A percentile compares a stretch with the other conserved stretches of the same genome.
These are phyloP conservation scores for Ilyonectria destructans DNA, from an alignment of 2,329 filamentous ascomycete genomes.

Conservation along the genomic window DNA sequence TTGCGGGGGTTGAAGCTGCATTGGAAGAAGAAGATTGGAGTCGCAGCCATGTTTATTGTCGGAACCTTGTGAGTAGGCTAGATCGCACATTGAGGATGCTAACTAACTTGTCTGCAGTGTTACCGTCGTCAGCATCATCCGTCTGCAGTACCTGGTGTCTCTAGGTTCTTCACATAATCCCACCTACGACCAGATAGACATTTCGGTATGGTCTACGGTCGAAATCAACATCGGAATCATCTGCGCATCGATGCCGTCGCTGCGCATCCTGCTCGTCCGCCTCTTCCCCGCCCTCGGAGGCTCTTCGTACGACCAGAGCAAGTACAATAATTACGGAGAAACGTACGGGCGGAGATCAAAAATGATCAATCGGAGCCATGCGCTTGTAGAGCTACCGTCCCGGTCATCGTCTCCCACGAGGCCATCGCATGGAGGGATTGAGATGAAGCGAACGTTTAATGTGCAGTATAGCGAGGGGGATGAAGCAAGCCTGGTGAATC, in stretches of 20 bases:
- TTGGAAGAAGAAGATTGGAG: constrained; percentile 62
- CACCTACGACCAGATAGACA: constrained; percentile 50
- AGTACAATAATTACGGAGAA: constrained; percentile 43
- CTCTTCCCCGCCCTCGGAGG: constrained; percentile 50
- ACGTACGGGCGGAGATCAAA: constrained; percentile 42
- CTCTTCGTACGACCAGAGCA: constrained; percentile 46
- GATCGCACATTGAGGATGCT: too few species aligned
- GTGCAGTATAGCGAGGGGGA: constrained; percentile 47
- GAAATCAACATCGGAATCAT: constrained; percentile 57
- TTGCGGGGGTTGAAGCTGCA: constrained; percentile 54
- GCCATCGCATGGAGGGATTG: constrained; percentile 44
- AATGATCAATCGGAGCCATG: constrained; percentile 41
- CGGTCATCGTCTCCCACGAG: constrained; percentile 37
- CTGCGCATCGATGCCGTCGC: constrained; percentile 54
- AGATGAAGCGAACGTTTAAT: constrained; percentile 45
- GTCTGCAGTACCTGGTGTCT: constrained; percentile 48
- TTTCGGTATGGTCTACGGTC: constrained; percentile 55
- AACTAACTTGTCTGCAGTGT: constrained; percentile 40
- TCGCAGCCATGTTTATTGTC: constrained; percentile 62
- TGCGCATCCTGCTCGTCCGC: constrained; percentile 50
- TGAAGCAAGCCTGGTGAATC: constrained; percentile 39
- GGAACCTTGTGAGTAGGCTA: constrained; percentile 56
- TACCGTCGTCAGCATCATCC: constrained; percentile 52
- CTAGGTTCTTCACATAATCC: constrained; percentile 50
- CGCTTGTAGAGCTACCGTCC: constrained; percentile 41